Evolutionary conservation across 108 stramenopile species (phyloP).

Genomic region (Cyclostephanos tholiformis): DNA sequence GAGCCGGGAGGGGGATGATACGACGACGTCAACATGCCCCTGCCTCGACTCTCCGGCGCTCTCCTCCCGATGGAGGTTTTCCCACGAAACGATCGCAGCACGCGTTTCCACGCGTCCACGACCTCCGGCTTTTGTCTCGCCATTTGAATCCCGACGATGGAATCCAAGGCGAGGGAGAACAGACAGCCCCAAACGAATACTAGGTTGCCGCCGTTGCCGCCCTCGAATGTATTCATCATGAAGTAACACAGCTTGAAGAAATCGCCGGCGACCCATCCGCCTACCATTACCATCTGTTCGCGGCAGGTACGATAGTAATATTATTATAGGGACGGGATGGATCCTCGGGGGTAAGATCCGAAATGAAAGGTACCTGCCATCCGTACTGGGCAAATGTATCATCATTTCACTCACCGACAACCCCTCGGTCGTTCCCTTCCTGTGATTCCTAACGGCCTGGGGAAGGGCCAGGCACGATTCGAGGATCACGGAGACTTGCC

Average conservation of each 20-base stretch:
- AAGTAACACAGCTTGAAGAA: conserved; percentile 51
- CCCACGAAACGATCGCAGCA: conserved; percentile 29
- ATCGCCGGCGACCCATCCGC: conserved; percentile 46
- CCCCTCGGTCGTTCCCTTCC: conserved; percentile 40
- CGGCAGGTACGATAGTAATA: not conserved
- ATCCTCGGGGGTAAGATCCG: not conserved
- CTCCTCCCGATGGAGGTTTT: conserved; percentile 36
- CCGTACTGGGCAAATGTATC: not conserved
- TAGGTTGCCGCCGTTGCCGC: conserved; percentile 32
- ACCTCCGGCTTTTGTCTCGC: conserved; percentile 24
- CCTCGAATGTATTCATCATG: conserved; percentile 25
- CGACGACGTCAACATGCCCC: conserved; percentile 14
- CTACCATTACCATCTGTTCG: conserved; percentile 35
- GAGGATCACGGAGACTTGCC: conserved; percentile 35
- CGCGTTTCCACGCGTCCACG: conserved; percentile 27
- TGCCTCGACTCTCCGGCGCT: conserved; percentile 23
- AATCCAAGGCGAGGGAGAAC: conserved; percentile 40
- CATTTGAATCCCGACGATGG: conserved; percentile 43
- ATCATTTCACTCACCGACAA: conserved; percentile 20
- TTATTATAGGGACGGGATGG: not conserved
- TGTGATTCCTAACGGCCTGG: conserved; percentile 42
- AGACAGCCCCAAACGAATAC: conserved; percentile 47
- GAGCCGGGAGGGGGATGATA: conserved; percentile 12
- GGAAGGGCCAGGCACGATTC: conserved; percentile 51
- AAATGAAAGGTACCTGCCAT: not conserved